A percentile compares a stretch with the other conserved stretches of the same genome.
phyloP scores from a whole-genome alignment of 2,329 filamentous ascomycete genomes.

The Tolypocladium tropicale region DNA sequence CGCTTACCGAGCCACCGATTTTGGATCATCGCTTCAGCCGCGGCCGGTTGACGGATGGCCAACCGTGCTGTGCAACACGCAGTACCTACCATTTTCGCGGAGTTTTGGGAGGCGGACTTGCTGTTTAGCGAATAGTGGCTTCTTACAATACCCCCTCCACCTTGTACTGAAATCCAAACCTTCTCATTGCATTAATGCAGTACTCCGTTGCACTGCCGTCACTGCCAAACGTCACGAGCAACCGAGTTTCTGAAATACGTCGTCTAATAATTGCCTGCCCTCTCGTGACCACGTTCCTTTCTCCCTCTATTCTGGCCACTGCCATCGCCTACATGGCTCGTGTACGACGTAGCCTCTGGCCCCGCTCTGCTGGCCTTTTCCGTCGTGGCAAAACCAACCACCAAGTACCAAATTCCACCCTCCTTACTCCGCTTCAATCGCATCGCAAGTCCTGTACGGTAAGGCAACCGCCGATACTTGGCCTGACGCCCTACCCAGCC shows the following conservation, averaged over 20 bases:
- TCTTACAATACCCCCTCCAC: background rate
- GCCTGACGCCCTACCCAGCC: background rate
- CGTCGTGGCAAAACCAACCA: background rate
- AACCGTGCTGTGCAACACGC: background rate
- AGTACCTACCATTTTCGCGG: background rate
- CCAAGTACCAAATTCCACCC: background rate
- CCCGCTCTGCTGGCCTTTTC: background rate
- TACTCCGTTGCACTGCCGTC: background rate
- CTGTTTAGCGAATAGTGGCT: background rate
- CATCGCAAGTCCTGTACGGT: background rate
- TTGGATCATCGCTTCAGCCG: background rate
- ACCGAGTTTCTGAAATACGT: background rate
- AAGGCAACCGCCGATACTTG: background rate
- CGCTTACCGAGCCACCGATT: background rate
- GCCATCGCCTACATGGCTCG: background rate
- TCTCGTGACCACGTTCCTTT: background rate
- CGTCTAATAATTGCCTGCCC: background rate
- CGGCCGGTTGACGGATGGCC: background rate
- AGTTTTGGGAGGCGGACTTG: background rate
- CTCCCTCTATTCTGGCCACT: background rate
- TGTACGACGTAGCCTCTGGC: background rate
- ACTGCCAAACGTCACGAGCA: background rate
- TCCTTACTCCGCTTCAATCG: background rate
- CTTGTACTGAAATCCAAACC: background rate
- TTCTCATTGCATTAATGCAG: background rate